Evolutionary conservation across 2,329 filamentous ascomycete genomes (phyloP).

Genomic region (Diaporthe vaccinii): DNA sequence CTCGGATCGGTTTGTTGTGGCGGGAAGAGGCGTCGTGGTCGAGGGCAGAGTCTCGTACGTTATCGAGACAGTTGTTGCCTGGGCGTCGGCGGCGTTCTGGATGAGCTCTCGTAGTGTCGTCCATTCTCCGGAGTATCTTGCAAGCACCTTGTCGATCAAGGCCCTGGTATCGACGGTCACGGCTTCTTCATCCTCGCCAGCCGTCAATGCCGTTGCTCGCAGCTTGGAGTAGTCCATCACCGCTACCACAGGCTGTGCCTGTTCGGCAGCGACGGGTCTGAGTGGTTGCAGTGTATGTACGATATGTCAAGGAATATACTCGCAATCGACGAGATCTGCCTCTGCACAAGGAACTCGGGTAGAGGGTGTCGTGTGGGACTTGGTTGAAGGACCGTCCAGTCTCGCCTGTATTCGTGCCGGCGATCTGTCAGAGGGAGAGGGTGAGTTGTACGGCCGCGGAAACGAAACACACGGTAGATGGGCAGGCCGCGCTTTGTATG

Average conservation of each 20-base stretch:
- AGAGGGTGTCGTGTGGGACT: not conserved
- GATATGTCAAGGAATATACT: not conserved
- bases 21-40: conserved; percentile 77
- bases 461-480: not conserved
- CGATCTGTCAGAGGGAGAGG: not conserved
- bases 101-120: conserved; percentile 91
- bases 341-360: not conserved
- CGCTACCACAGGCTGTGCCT: conserved; percentile 15
- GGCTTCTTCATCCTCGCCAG: conserved; percentile 92
- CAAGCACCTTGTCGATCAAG: conserved; percentile 96
- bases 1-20: conserved; percentile 75
- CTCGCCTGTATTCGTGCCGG: not conserved
- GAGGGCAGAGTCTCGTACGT: conserved; percentile 94
- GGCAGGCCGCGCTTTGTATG: not conserved
- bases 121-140: conserved; percentile 97
- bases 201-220: conserved; percentile 87
- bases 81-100: conserved; percentile 98
- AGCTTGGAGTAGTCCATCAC: conserved; percentile 81
- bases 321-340: too few relatives aligned
- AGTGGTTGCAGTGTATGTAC: not conserved
- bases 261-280: conserved; percentile 30
- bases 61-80: conserved; percentile 89
- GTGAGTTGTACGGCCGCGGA: not conserved
- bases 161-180: conserved; percentile 98
- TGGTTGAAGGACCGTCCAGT: not conserved